phyloP scores from a whole-genome alignment of 31 red algal species.

The Asparagopsis taxiformis region DNA sequence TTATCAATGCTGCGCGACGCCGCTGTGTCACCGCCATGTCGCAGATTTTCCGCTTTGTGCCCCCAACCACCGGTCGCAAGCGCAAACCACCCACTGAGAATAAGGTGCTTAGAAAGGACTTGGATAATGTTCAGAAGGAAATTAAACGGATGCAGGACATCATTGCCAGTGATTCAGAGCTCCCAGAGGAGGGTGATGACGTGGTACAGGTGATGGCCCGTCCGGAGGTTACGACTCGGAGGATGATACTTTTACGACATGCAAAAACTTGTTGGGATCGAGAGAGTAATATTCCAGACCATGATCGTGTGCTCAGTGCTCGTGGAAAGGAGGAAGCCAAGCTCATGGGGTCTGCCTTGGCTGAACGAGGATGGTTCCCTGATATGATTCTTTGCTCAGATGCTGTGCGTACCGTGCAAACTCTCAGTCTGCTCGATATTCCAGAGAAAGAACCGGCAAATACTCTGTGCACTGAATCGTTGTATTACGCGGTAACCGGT shows the following conservation, averaged over 20 bases:
- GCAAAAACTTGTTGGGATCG: constrained; percentile 14
- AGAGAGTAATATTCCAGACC: neutral
- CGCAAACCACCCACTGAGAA: too few species aligned
- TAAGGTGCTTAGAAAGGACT: too few species aligned
- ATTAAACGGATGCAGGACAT: too few species aligned
- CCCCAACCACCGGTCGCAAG: too few species aligned
- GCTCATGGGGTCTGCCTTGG: constrained; percentile 30
- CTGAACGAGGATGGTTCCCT: constrained; percentile 26
- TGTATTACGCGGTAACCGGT: constrained; percentile 60
- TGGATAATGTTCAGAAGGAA: too few species aligned
- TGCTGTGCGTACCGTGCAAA: constrained; percentile 58
- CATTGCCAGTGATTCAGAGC: too few species aligned
- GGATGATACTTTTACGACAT: constrained; percentile 24
- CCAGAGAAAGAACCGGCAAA: constrained; percentile 20
- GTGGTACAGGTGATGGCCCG: neutral
- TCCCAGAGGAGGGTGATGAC: too few species aligned
- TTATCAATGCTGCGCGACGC: too few species aligned
- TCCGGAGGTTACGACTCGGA: neutral
- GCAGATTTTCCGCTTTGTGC: too few species aligned
- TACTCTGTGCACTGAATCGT: constrained; percentile 31
- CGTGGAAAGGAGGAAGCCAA: constrained; percentile 45
- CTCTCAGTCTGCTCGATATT: constrained; percentile 34
- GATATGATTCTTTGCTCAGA: constrained; percentile 49
- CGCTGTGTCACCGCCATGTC: too few species aligned
- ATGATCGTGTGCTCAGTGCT: constrained; percentile 6